phyloP scores from a whole-genome alignment of 2,329 filamentous ascomycete species.

The Fonsecaea multimorphosa region DNA sequence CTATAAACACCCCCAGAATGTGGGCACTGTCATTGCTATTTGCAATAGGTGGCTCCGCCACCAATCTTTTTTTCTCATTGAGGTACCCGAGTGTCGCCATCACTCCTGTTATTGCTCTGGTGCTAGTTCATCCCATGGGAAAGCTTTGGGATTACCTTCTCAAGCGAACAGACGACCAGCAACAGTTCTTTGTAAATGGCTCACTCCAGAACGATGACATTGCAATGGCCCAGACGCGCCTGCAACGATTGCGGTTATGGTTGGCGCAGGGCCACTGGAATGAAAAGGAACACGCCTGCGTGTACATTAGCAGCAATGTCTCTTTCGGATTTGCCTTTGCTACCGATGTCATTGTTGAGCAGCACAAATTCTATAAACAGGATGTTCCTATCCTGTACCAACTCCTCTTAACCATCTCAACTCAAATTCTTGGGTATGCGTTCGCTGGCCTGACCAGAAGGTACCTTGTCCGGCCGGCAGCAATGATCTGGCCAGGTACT shows the following conservation, averaged over 20 bases:
- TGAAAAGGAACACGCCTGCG: slow-evolving; percentile 85
- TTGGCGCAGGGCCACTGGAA: slow-evolving; percentile 82
- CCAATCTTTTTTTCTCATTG: slow-evolving; percentile 86
- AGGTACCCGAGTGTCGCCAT: slow-evolving; percentile 90
- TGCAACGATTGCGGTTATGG: slow-evolving; percentile 68
- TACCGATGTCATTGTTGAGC: slow-evolving; percentile 85
- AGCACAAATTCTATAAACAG: slow-evolving; percentile 87
- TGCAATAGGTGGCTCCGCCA: slow-evolving; percentile 79
- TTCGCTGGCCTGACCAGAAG: slow-evolving; percentile 82
- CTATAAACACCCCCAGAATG: slow-evolving; percentile 84
- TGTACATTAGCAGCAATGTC: slow-evolving; percentile 88
- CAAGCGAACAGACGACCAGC: slow-evolving; percentile 64
- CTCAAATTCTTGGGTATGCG: slow-evolving; percentile 83
- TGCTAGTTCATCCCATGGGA: slow-evolving; percentile 83
- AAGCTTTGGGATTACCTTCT: slow-evolving; percentile 76
- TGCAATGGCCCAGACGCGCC: slow-evolving; percentile 32
- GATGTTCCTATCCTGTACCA: slow-evolving; percentile 78
- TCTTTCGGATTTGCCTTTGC: slow-evolving; percentile 89
- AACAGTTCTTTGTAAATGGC: slow-evolving; percentile 65
- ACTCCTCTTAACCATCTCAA: slow-evolving; percentile 80
- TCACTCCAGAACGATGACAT: slow-evolving; percentile 52
- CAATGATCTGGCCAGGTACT: slow-evolving; percentile 91
- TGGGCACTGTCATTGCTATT: slow-evolving; percentile 82
- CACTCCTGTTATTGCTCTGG: slow-evolving; percentile 83
- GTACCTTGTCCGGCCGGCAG: slow-evolving; percentile 81